Evolutionary conservation across 805 yeast species (phyloP).

Genomic region (Saccharomycopsis lassenensis): DNA sequence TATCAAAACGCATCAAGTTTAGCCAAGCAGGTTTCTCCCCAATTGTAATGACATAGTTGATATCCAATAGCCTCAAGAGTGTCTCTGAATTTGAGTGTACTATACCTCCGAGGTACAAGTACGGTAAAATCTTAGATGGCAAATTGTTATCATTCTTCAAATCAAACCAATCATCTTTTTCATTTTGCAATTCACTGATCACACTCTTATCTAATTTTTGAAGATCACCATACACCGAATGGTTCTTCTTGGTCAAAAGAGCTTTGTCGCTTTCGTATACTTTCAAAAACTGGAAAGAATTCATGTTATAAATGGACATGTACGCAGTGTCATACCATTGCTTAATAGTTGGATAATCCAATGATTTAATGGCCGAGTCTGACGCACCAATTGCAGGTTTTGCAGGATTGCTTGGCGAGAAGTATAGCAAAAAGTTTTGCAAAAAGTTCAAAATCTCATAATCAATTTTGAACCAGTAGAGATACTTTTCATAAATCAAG

Average conservation of each 20-base stretch:
- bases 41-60: constrained; percentile 69
- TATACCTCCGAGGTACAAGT: constrained; percentile 77
- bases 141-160: constrained; percentile 44
- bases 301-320: constrained; percentile 7
- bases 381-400: not conserved
- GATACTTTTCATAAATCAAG: constrained; percentile 56
- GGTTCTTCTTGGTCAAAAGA: constrained; percentile 2
- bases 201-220: constrained; percentile 25
- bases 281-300: constrained; percentile 11
- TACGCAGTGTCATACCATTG: constrained; percentile 15
- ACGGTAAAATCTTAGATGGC: constrained; percentile 77
- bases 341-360: constrained; percentile 9
- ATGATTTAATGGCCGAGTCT: not conserved
- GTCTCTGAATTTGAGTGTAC: constrained; percentile 69
- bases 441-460: constrained; percentile 53
- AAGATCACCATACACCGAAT: constrained; percentile 4
- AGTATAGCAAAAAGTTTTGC: constrained; percentile 47
- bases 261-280: constrained; percentile 4
- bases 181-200: constrained; percentile 24
- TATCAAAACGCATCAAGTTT: constrained; percentile 16
- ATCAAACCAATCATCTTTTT: constrained; percentile 22
- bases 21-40: constrained; percentile 76
- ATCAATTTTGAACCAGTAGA: constrained; percentile 77
- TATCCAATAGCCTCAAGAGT: constrained; percentile 53
- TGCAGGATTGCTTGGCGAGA: constrained; percentile 39